These are phyloP conservation scores for Paraconiothyrium sp. DNA, from an alignment of 2,329 filamentous ascomycete genomes.

Conservation along the genomic window DNA sequence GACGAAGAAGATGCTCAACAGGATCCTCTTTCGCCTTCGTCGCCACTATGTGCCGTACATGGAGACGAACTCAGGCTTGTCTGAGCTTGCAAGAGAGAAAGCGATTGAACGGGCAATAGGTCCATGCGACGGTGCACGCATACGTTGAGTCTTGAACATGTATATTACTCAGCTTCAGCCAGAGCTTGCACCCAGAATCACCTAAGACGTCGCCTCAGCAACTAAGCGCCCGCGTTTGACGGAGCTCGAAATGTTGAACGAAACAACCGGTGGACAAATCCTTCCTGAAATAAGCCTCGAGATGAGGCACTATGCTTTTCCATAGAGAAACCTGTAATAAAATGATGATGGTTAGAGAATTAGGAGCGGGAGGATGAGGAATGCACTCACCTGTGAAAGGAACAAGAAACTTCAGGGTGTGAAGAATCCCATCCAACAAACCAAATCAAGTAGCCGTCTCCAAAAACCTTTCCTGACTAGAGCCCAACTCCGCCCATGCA, in stretches of 20 bases:
- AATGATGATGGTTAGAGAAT: constrained; percentile 17
- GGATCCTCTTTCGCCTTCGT: too few species aligned
- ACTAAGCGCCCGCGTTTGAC: background rate
- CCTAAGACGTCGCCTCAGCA: background rate
- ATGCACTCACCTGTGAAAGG: constrained; percentile 15
- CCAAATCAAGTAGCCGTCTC: background rate
- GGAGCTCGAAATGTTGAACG: background rate
- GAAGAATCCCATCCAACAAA: constrained; percentile 6
- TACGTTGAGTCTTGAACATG: background rate
- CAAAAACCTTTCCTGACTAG: background rate
- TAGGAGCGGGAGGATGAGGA: background rate
- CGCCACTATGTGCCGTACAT: too few species aligned
- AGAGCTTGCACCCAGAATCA: background rate
- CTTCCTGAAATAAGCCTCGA: background rate
- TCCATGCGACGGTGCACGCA: background rate
- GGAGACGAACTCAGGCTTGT: too few species aligned
- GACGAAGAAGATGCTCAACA: too few species aligned
- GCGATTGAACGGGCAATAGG: too few species aligned
- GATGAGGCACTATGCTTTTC: background rate
- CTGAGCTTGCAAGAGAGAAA: too few species aligned
- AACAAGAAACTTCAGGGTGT: background rate
- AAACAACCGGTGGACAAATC: background rate
- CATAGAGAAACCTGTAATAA: constrained; percentile 13
- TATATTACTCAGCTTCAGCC: background rate
- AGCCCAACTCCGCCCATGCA: constrained; percentile 6